Percentiles rank a stretch among this genome's conserved stretches.
Evolutionary conservation across 805 yeast species (phyloP).

Genomic region (Candida ulmi): DNA sequence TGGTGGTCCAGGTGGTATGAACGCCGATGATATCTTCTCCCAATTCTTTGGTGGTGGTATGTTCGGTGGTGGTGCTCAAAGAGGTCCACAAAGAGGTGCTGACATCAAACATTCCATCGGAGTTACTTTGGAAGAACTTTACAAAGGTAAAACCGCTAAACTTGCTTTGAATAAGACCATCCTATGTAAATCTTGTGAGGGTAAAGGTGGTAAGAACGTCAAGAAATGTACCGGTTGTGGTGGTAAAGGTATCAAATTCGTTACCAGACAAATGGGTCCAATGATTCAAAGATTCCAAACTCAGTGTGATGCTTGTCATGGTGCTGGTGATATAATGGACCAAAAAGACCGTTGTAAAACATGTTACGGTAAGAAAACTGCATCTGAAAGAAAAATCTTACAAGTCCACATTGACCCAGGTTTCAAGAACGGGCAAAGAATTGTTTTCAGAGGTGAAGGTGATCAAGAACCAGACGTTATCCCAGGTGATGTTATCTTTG

Average conservation of each 20-base stretch:
- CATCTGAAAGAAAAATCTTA: slow-evolving; percentile 82
- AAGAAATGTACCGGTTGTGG: slow-evolving; percentile 82
- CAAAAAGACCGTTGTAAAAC: slow-evolving; percentile 81
- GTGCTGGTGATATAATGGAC: slow-evolving; percentile 84
- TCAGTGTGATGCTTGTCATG: slow-evolving; percentile 86
- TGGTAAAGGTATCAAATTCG: slow-evolving; percentile 88
- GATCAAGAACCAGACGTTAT: slow-evolving; percentile 93
- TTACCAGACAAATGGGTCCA: slow-evolving; percentile 98
- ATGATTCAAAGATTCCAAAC: slow-evolving; percentile 98
- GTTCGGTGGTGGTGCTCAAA: slow-evolving; percentile 45
- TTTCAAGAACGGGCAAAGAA: slow-evolving; percentile 90
- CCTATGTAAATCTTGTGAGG: slow-evolving; percentile 83
- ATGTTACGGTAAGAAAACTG: slow-evolving; percentile 87
- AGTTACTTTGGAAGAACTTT: slow-evolving; percentile 88
- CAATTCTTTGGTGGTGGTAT: slow-evolving; percentile 85
- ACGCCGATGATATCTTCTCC: slow-evolving; percentile 69
- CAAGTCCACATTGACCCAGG: slow-evolving; percentile 96
- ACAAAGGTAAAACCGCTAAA: slow-evolving; percentile 90
- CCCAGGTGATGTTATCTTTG: slow-evolving; percentile 95
- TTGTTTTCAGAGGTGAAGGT: slow-evolving; percentile 92
- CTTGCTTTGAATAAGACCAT: slow-evolving; percentile 91
- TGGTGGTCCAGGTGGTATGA: slow-evolving; percentile 58
- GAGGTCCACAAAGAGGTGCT: slow-evolving; percentile 84
- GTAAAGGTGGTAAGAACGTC: slow-evolving; percentile 94
- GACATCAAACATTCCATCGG: slow-evolving; percentile 86